These are phyloP conservation scores for Fusarium setosum DNA, from an alignment of 2,329 filamentous ascomycete species.

Conservation along the genomic window DNA sequence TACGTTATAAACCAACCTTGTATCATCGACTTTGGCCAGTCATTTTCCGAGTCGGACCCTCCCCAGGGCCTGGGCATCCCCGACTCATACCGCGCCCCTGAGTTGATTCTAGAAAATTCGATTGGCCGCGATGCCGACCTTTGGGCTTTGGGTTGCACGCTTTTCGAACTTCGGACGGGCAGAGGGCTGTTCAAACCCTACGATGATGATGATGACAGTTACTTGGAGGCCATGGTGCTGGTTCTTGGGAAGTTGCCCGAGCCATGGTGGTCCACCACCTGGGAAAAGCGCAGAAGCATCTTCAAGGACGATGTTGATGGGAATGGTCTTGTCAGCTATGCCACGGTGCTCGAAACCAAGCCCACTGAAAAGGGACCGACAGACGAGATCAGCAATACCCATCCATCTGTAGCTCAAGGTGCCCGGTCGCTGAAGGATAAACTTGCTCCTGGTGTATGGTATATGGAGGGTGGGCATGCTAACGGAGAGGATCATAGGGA, in stretches of 20 bases:
- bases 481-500: neutral
- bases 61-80: constrained; percentile 39
- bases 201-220: constrained; percentile 40
- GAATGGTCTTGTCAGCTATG: constrained; percentile 1
- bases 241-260: constrained; percentile 44
- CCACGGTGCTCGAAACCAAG: too few species aligned
- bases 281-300: constrained; percentile 30
- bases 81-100: constrained; percentile 39
- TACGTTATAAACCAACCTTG: constrained; percentile 2
- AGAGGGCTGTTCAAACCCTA: constrained; percentile 40
- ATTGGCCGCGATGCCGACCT: constrained; percentile 36
- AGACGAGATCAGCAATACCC: neutral
- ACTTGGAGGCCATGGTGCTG: constrained; percentile 36
- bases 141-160: constrained; percentile 45
- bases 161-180: constrained; percentile 47
- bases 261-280: constrained; percentile 45
- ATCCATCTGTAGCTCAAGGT: neutral
- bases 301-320: constrained; percentile 37
- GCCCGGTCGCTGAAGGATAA: constrained; percentile 25
- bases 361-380: too few species aligned
- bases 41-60: neutral
- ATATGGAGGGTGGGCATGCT: neutral
- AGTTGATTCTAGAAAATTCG: constrained; percentile 38
- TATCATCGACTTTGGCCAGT: constrained; percentile 28
- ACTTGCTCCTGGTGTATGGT: constrained; percentile 13